These are phyloP conservation scores for Thielaviopsis cerberus DNA, from an alignment of 2,329 filamentous ascomycete species.

Conservation along the genomic window DNA sequence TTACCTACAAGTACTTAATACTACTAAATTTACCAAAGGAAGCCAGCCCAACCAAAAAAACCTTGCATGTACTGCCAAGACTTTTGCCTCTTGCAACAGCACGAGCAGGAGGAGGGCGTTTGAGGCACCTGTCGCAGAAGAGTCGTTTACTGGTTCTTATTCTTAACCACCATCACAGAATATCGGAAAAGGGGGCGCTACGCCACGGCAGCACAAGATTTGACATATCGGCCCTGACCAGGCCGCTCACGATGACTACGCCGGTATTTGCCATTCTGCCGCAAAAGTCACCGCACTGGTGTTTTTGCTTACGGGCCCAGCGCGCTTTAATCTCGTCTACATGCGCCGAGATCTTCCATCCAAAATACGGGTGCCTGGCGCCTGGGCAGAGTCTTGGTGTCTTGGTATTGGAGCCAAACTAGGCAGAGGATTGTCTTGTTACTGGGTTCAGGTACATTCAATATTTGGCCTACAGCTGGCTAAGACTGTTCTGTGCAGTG, in stretches of 20 bases:
- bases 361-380: neutral
- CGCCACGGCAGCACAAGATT: neutral
- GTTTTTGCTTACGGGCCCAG: neutral
- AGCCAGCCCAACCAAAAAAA: neutral
- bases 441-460: neutral
- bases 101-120: neutral
- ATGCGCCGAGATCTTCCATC: neutral
- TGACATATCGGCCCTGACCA: neutral
- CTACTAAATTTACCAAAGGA: no score
- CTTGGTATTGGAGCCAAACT: neutral
- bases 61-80: neutral
- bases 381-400: neutral
- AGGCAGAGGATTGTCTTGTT: neutral
- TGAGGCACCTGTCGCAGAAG: neutral
- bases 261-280: neutral
- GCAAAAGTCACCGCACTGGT: neutral
- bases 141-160: neutral
- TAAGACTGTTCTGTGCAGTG: neutral
- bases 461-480: neutral
- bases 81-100: neutral
- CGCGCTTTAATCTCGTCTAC: neutral
- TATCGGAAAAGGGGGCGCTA: neutral
- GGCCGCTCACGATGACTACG: neutral
- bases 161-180: neutral
- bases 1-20: no score